Evolutionary conservation across 2,329 filamentous ascomycete genomes (phyloP), one percentile per base, ranked within the genome.

Genomic region (Calonectria pauciramosa): DNA sequence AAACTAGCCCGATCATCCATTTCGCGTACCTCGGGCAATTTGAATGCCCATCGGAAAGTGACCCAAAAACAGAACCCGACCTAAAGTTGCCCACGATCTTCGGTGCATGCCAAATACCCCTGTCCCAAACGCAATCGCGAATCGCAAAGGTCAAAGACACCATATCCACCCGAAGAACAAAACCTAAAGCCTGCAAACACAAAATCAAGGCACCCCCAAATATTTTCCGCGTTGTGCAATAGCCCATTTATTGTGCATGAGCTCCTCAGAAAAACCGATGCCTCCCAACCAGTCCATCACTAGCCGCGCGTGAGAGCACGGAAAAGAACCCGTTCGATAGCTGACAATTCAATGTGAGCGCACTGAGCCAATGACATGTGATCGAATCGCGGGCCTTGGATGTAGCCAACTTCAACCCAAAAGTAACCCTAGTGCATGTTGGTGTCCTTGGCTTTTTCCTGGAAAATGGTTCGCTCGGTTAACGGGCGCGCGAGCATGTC

Each of bases 371-470:
- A 85, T 8, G 87, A 89, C 84, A 90, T 84, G 30, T 83, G 76
- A 73, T 91, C 89, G 71, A 90, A 89, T 0, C 74, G 79, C 1
- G 78, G 79, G 1, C 88, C 87, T 28, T 79, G 75, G 6, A 84
- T 85, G 71, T 88, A 86, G 44, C 83, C 82, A 26, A 90, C 78
- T 79, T 90, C 88, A 36, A 86, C 83, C 85, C 87, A 90, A 78
- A 90, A 87, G 80, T 87, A 90, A 18, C 90, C 89, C 84, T 90
- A 90, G 82, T 90, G 87, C 63, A 83, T 81, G 73, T 87, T 85
- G 0, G 86, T 88, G 28, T 82, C 67, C 18, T 72, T 52, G 30
- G 81, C 80, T 30, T 79, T 78, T 28, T 82, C 80, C 60, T 86
- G 80, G 8, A 90, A 81, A 1, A 81, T 73, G 16, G 83, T 83